Conservation (phyloP, 2,329 filamentous ascomycete genomes). For the Epichloe sp. region DNA sequence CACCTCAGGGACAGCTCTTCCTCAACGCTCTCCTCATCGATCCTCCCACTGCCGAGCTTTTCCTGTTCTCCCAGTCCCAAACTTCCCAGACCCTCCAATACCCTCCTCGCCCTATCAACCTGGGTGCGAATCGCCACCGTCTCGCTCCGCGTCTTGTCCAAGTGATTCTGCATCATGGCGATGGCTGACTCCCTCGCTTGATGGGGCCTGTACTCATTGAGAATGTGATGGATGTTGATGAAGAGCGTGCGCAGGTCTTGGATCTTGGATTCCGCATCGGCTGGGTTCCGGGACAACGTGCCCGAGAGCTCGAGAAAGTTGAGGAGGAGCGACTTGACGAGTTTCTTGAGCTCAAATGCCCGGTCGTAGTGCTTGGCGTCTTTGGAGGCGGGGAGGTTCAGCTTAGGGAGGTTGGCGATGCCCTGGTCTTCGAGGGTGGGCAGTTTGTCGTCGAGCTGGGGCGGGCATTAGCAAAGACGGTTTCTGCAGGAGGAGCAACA, state of each 20-base stretch:
- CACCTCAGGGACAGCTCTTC: slow-evolving; percentile 11
- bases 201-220: slow-evolving; percentile 90
- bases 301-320: slow-evolving; percentile 81
- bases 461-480: not conserved
- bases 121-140: slow-evolving; percentile 54
- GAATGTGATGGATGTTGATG: slow-evolving; percentile 81
- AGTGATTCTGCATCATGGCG: slow-evolving; percentile 71
- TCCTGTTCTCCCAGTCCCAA: slow-evolving; percentile 20
- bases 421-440: slow-evolving; percentile 56
- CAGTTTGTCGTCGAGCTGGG: slow-evolving; percentile 43
- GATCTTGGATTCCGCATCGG: slow-evolving; percentile 55
- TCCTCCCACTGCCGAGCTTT: slow-evolving; percentile 1
- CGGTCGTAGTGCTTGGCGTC: slow-evolving; percentile 47
- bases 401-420: slow-evolving; percentile 50
- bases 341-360: slow-evolving; percentile 56
- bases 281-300: slow-evolving; percentile 15
- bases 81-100: slow-evolving; percentile 56
- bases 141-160: slow-evolving; percentile 60
- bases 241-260: slow-evolving; percentile 69
- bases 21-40: slow-evolving; percentile 5
- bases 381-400: slow-evolving; percentile 25
- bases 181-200: slow-evolving; percentile 85
- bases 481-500: not conserved
- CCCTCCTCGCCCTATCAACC: slow-evolving; percentile 57
- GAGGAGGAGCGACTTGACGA: slow-evolving; percentile 73